Evolutionary conservation across 345 rosid species (phyloP), one percentile per base, ranked within the genome.

Genomic region (Sisymbrium altissimum): DNA sequence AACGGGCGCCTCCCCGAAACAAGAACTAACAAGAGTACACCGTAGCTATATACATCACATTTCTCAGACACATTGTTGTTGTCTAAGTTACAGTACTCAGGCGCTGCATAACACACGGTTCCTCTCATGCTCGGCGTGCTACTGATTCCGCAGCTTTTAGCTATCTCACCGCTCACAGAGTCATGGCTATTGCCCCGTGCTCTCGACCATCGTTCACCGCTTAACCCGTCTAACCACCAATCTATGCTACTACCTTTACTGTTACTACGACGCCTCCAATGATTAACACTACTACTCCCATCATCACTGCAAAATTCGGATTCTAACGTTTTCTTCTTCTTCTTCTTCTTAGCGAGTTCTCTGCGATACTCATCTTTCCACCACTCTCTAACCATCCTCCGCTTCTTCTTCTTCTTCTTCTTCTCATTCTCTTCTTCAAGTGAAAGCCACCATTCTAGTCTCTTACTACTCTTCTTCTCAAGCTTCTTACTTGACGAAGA

Each of bases 61-160:
- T 95, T 95, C 70, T 90, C 98, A 0, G 98, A 92, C 68, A 90
- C 70, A 53, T 65, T 84, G 71, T 71, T 84, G 8, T 56, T 84
- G 19, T 64, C 80, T 30, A 71, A 4, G 0, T 88, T 89, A 29
- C 91, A 85, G 6, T 79, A 92, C 75, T 95, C 99, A 7, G 99
- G 99, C 32, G 99, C 98, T 43, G 85, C 82, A 55, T 95, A 95
- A 69, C 98, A 95, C 33, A 95, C 87, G 0, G 98, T 95, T 74
- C 99, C 99, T 81, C 99, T 83, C 98, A 92, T 92, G 75, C 99
- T 95, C 3, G 98, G 99, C 1, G 99, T 95, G 76, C 99, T 95
- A 56, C 96, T 85, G 29, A 92, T 53, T 9, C 93, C 97, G n/a
- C 89, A 87, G 70, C 98, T 92, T 81, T 74, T 87, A 4, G 87